A percentile compares a stretch with the other conserved stretches of the same genome.
Evolutionary conservation across 495 filamentous ascomycete genomes (phyloP).

Genomic region (Aspergillus indologenus): DNA sequence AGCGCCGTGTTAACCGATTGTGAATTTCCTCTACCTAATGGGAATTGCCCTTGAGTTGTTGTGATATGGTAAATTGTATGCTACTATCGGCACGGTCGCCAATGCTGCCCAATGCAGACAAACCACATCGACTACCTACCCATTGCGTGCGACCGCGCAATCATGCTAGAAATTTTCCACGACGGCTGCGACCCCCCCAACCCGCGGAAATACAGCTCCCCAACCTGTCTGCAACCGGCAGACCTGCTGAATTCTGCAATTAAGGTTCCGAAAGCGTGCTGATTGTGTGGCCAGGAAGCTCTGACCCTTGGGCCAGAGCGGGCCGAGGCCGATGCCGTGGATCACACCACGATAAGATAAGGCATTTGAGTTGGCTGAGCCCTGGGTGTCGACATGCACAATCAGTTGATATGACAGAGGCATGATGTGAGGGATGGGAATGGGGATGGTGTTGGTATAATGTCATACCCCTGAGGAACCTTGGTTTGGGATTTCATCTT

Average conservation of each 20-base stretch:
- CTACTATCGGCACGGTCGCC: neutral
- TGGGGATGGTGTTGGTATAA: too few relatives aligned
- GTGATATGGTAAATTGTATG: neutral
- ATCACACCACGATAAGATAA: neutral
- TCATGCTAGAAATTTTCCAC: neutral
- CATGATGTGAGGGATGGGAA: neutral
- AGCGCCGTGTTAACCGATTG: neutral
- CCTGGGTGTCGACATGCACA: neutral
- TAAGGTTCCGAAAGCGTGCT: neutral
- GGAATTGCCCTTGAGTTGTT: neutral
- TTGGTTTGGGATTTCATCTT: too few relatives aligned
- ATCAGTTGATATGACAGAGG: neutral
- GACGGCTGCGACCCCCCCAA: too few relatives aligned
- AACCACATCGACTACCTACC: neutral
- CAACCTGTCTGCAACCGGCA: neutral
- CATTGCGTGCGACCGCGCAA: neutral
- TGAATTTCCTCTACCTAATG: neutral
- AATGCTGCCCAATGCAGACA: neutral
- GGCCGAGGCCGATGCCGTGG: neutral
- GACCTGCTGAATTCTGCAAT: neutral
- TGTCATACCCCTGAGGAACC: too few relatives aligned
- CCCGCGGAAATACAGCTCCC: too few relatives aligned
- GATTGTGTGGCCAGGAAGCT: neutral
- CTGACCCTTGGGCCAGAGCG: neutral
- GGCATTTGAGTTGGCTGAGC: too few relatives aligned